Percentiles rank a stretch among this genome's conserved stretches.
These are phyloP conservation scores for Tricholoma terreum DNA, from an alignment of 768 basidiomycete species.

Conservation along the genomic window DNA sequence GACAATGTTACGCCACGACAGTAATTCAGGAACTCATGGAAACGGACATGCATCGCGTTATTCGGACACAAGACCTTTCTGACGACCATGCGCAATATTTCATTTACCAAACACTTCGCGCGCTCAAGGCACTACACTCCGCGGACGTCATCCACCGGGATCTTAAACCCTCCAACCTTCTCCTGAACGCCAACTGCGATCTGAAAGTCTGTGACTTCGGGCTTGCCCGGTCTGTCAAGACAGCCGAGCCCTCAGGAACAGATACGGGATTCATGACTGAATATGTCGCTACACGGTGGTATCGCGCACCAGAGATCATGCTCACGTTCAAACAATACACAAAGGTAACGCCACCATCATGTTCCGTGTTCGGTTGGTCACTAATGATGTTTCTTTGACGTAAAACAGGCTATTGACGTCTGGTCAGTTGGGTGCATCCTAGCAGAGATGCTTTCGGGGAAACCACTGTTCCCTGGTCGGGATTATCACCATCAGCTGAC, in stretches of 20 bases:
- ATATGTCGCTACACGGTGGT: slow-evolving; percentile 99
- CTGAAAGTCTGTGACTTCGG: slow-evolving; percentile 97
- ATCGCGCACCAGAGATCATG: slow-evolving; percentile 99
- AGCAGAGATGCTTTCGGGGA: slow-evolving; percentile 96
- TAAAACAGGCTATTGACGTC: slow-evolving; percentile 70
- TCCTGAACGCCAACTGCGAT: slow-evolving; percentile 97
- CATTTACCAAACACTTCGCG: slow-evolving; percentile 91
- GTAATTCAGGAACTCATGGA: slow-evolving; percentile 94
- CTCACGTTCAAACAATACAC: slow-evolving; percentile 98
- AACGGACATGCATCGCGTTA: slow-evolving; percentile 96
- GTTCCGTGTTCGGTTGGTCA: slow-evolving; percentile 12
- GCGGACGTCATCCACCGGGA: slow-evolving; percentile 97
- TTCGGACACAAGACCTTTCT: slow-evolving; percentile 90
- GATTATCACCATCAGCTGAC: slow-evolving; percentile 97
- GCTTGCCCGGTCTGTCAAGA: slow-evolving; percentile 84
- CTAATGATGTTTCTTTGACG: slow-evolving; percentile 2
- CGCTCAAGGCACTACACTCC: slow-evolving; percentile 93
- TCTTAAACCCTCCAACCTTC: slow-evolving; percentile 94
- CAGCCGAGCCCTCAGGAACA: slow-evolving; percentile 80
- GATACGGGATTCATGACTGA: slow-evolving; percentile 93
- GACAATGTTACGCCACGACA: slow-evolving; percentile 22
- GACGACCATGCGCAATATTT: slow-evolving; percentile 96
- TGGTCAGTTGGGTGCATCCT: slow-evolving; percentile 89
- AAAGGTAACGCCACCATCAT: slow-evolving; percentile 49
- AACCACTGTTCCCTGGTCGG: slow-evolving; percentile 94